Evolutionary conservation across 2,329 filamentous ascomycete species (phyloP), one percentile per base, ranked within the genome.

Genomic region (Alternaria metachromatica): DNA sequence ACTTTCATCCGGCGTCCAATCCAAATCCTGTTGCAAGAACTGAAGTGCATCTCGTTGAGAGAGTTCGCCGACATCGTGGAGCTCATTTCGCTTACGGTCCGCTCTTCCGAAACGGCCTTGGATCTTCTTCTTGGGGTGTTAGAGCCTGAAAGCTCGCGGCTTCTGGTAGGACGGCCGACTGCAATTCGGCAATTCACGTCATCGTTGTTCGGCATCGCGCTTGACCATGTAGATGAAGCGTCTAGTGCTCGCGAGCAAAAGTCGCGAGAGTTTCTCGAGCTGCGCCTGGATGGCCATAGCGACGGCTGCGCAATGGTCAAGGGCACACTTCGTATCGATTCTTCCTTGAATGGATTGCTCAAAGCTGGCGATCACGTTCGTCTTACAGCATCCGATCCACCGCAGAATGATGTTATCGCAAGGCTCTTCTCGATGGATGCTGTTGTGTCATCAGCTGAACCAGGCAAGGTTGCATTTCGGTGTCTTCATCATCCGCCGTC

Each of bases 221-320:
- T 83, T 8, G 80, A 83, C 55, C 80, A 83, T 57, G 74, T 82
- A 13, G 78, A 80, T 21, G 79, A 82, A 63, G 76, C 76, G 2
- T 63, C 62, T 26, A 66, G 68, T 13, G 49, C 43, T 61, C 20
- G 26, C 12, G 65, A 66, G 28, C 18, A 56, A 5, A 58, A 66
- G 26, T 50, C 48, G 44, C 56, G 37, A 46, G 68, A 67, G 26
- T 54, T 57, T 12, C 44, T 73, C 15, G 50, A 58, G 26, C 58
- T 74, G 18, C 15, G 33, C 21, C 0, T 68, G 12, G 57, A 72
- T 7, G 55, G 58, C 13, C 4, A 58, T 25, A 54, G 65, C 28
- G 67, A 71, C 44, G 58, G 58, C 18, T 62, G 57, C 46, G 58
- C 60, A 10, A 63, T 69, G 15, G 70, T 70, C 21, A 66, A 69